Conservation (phyloP, 2,329 filamentous ascomycete species). For the Nectriaceae sp. region DNA sequence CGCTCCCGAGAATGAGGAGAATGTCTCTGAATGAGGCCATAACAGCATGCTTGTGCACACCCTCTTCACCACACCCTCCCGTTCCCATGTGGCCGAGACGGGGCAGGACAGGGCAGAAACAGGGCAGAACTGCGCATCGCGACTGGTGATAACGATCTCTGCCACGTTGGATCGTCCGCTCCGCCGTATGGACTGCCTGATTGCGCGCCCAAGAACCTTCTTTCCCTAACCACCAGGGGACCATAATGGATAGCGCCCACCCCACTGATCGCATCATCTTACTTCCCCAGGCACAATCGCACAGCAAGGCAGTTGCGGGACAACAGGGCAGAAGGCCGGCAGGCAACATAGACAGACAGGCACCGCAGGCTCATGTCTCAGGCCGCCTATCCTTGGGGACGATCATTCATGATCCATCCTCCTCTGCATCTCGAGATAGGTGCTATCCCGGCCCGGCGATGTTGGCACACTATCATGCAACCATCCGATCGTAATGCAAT, state of each 20-base stretch:
- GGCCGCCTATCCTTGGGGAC: constrained; percentile 8
- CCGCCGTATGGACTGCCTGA: background rate
- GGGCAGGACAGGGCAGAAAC: background rate
- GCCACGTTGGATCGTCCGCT: constrained; percentile 1
- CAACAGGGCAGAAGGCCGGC: constrained; percentile 3
- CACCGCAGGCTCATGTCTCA: constrained; percentile 15
- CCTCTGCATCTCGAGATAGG: background rate
- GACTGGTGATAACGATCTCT: background rate
- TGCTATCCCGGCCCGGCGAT: too few relatives aligned
- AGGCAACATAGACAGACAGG: constrained; percentile 3
- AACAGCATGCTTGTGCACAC: constrained; percentile 7
- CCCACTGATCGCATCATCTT: constrained; percentile 9
- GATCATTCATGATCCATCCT: constrained; percentile 3
- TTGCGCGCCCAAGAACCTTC: background rate
- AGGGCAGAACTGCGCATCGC: background rate
- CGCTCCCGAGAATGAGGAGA: background rate
- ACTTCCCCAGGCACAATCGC: background rate
- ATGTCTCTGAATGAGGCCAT: constrained; percentile 11
- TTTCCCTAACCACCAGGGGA: background rate
- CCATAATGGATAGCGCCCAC: background rate
- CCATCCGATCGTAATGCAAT: too few relatives aligned
- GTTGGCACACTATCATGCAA: too few relatives aligned
- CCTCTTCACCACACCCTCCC: background rate
- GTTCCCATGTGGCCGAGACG: background rate
- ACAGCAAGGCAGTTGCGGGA: background rate